Percentiles rank a stretch among this genome's conserved stretches.
Evolutionary conservation across 2,329 filamentous ascomycete genomes (phyloP).

Genomic region (Penicillium occitanis): DNA sequence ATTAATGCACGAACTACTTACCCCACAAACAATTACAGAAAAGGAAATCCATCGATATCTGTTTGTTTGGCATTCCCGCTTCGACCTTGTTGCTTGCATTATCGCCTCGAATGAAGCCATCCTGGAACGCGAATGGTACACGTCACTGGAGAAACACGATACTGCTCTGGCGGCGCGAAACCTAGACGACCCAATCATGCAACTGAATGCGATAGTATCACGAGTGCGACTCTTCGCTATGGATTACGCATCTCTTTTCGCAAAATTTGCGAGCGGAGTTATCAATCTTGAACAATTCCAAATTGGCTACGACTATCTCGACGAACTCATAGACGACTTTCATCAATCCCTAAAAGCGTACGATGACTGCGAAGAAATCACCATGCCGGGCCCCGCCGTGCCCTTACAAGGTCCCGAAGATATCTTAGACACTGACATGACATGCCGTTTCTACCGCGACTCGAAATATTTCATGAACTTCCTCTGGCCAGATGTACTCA

Average conservation of each 20-base stretch:
- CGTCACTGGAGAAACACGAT: constrained; percentile 63
- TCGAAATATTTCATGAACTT: constrained; percentile 74
- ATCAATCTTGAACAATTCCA: constrained; percentile 66
- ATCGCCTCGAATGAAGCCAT: constrained; percentile 76
- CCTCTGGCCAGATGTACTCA: constrained; percentile 73
- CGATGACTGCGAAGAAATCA: constrained; percentile 60
- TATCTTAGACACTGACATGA: constrained; percentile 71
- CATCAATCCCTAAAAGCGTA: constrained; percentile 61
- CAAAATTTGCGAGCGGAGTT: constrained; percentile 63
- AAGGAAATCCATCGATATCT: constrained; percentile 70
- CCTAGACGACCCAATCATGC: constrained; percentile 64
- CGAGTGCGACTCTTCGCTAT: constrained; percentile 70
- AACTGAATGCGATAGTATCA: constrained; percentile 66
- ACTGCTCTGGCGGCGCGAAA: constrained; percentile 57
- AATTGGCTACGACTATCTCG: constrained; percentile 59
- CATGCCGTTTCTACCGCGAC: constrained; percentile 67
- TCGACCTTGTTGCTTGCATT: constrained; percentile 80
- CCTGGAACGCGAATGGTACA: constrained; percentile 77
- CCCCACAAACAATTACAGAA: constrained; percentile 70
- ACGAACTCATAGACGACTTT: constrained; percentile 43
- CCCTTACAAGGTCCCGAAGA: constrained; percentile 58
- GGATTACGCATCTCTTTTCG: constrained; percentile 77
- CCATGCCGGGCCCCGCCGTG: constrained; percentile 62
- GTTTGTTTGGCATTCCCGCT: constrained; percentile 85
- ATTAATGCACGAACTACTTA: constrained; percentile 75